Conservation (phyloP, 495 filamentous ascomycete genomes). For the Tuber calosporum region DNA sequence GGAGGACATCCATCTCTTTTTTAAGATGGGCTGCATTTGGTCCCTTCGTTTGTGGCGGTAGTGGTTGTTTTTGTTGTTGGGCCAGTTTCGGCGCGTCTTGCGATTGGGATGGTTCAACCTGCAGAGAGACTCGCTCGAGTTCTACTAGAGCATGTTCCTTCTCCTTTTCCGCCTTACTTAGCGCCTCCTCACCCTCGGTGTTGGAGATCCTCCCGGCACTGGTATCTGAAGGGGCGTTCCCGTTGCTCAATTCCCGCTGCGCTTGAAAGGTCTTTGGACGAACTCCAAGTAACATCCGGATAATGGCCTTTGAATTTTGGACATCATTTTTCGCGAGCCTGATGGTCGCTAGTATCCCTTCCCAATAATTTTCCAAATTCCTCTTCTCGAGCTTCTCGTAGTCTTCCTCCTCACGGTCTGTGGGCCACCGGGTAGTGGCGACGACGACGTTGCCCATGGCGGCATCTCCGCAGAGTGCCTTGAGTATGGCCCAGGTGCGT, state of each 20-base stretch:
- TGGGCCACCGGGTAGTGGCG: slow-evolving; percentile 12
- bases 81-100: background rate
- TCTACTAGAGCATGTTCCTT: background rate
- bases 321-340: background rate
- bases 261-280: background rate
- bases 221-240: background rate
- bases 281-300: background rate
- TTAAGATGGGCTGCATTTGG: background rate
- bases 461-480: slow-evolving; percentile 7
- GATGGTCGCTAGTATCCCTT: background rate
- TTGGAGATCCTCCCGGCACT: background rate
- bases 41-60: background rate
- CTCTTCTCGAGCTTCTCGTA: background rate
- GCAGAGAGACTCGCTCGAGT: background rate
- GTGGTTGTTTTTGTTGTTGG: background rate
- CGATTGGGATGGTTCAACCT: background rate
- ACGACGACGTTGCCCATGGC: slow-evolving; percentile 20
- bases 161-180: background rate
- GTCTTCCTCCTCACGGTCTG: background rate
- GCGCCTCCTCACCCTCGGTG: background rate
- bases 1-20: background rate
- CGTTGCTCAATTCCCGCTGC: background rate
- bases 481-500: slow-evolving; percentile 14
- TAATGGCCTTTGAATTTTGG: background rate
- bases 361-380: background rate